These are phyloP conservation scores for Lactifluus echinatus DNA, from an alignment of 768 basidiomycete genomes.

Conservation along the genomic window DNA sequence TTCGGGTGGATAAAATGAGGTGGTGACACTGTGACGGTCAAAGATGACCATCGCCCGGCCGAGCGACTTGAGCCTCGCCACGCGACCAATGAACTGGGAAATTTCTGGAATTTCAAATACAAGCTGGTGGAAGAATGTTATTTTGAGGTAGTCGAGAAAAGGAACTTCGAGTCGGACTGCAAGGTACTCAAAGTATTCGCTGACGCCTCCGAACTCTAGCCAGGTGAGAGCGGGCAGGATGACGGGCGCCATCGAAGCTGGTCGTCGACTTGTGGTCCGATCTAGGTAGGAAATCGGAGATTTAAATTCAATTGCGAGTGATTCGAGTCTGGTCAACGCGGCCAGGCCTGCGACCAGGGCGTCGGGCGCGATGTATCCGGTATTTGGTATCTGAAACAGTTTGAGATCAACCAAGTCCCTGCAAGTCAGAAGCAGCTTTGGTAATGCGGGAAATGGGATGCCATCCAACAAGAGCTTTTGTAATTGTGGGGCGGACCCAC, in stretches of 20 bases:
- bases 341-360: not conserved
- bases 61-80: not conserved
- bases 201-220: not conserved
- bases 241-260: not conserved
- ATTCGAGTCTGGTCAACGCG: not conserved
- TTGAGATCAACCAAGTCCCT: not conserved
- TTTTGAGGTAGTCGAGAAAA: not conserved
- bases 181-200: not conserved
- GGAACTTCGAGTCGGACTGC: not conserved
- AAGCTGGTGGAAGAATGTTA: not conserved
- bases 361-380: not conserved
- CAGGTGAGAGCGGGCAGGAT: not conserved
- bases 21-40: no score
- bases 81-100: not conserved
- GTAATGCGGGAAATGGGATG: not conserved
- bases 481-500: not conserved
- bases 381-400: not conserved
- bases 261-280: not conserved
- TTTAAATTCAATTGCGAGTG: not conserved
- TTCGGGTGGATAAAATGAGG: no score
- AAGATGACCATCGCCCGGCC: no score
- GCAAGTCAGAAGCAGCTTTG: not conserved
- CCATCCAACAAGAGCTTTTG: not conserved
- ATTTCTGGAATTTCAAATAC: not conserved
- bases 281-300: not conserved